Percentiles rank a stretch among this genome's conserved stretches.
Evolutionary conservation across 108 stramenopile species (phyloP).

Genomic region (Cafeteria roenbergensis): DNA sequence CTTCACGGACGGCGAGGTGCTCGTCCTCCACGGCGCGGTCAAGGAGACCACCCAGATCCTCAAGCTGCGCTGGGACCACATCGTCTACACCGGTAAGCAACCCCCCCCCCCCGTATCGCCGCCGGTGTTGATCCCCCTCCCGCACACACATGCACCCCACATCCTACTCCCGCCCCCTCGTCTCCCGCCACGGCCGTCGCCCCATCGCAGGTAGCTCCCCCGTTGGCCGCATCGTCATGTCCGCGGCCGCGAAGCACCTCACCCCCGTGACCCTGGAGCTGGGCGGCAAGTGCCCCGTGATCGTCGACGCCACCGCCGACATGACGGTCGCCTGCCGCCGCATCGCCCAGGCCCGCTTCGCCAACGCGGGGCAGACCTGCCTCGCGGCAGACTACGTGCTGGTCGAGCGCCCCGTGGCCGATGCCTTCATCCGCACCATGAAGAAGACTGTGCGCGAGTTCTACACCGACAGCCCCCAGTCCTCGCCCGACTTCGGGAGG

Average conservation of each 20-base stretch:
- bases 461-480: conserved; percentile 13
- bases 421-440: conserved; percentile 7
- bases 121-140: too few relatives aligned
- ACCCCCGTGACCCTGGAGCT: conserved; percentile 72
- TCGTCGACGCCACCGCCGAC: conserved; percentile 37
- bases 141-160: too few relatives aligned
- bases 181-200: background rate
- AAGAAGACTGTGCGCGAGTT: conserved; percentile 1
- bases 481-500: background rate
- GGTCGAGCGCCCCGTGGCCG: conserved; percentile 22
- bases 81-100: conserved; percentile 70
- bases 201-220: background rate
- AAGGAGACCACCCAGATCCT: conserved; percentile 48
- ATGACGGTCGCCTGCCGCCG: conserved; percentile 35
- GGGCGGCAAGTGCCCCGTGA: conserved; percentile 70
- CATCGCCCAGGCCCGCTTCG: conserved; percentile 52
- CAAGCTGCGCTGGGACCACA: conserved; percentile 46
- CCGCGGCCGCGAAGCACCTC: conserved; percentile 61
- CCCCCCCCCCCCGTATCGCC: background rate
- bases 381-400: conserved; percentile 62
- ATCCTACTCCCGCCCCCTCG: background rate
- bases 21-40: conserved; percentile 58
- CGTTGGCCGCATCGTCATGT: conserved; percentile 50
- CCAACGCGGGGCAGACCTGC: conserved; percentile 77
- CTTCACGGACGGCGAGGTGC: conserved; percentile 46